Evolutionary conservation across 1,284 basidiomycete genomes (phyloP), one percentile per base, ranked within the genome.

Genomic region (Pseudozyma hubeiensis): DNA sequence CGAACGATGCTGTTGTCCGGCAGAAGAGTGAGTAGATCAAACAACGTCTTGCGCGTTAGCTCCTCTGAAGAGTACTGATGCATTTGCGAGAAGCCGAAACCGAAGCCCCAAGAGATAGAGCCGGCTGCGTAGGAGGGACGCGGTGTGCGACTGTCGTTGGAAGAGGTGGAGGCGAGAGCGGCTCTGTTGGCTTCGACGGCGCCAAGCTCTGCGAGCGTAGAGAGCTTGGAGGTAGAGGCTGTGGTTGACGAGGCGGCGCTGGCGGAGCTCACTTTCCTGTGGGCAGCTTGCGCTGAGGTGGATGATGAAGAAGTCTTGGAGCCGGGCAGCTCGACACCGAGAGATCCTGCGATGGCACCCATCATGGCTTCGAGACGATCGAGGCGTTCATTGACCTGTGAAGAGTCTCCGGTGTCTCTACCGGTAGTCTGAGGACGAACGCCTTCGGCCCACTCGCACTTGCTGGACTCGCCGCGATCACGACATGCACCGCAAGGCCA

Each of bases 361-460:
- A 81, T 63, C 58, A 70, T 67, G 37, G 59, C 53, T 47, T 80
- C 78, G 41, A 81, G 62, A 43, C 66, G 50, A n/a, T 70, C 68
- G 43, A 81, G 63, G 37, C 76, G 76, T 30, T 78, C 62, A 29
- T 66, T 62, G 47, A 79, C 52, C 29, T 63, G 59, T 1, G 55
- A 49, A 2, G 58, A 40, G 35, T 77, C 72, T 11, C 44, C 56
- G 37, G 43, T 59, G 44, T 81, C 78, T 19, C 80, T 74, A 1
- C 77, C 77, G 3, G 59, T 59, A 19, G 59, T 64, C 43, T 79
- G 77, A 5, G 80, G 80, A 35, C 77, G 63, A 0, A 76, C 76
- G 34, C 80, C 80, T 17, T 79, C 74, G 3, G 78, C 78, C 80
- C 80, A 81, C 24, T 71, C 75, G 53, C 80, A 81, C 48, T 77